These are phyloP conservation scores for Cudoniella acicularis DNA, from an alignment of 495 filamentous ascomycete species.

Conservation along the genomic window DNA sequence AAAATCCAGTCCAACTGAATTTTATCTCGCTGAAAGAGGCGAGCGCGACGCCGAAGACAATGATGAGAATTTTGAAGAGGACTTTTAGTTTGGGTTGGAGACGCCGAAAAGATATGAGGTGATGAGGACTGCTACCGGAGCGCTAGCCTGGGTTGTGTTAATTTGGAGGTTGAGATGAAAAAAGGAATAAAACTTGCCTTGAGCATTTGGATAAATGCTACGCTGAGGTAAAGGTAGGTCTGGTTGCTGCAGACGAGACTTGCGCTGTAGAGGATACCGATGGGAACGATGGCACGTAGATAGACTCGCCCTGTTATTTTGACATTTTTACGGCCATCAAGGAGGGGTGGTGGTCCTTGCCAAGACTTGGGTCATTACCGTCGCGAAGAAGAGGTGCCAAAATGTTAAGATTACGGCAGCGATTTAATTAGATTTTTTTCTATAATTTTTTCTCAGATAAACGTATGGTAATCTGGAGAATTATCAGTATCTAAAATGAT, in stretches of 20 bases:
- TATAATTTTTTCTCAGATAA: slow-evolving; percentile 13
- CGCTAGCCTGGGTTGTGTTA: slow-evolving; percentile 46
- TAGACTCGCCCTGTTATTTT: slow-evolving; percentile 68
- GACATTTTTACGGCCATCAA: slow-evolving; percentile 64
- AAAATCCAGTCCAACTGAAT: slow-evolving; percentile 64
- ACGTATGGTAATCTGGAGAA: slow-evolving; percentile 16
- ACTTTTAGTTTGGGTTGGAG: slow-evolving; percentile 52
- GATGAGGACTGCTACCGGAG: slow-evolving; percentile 65
- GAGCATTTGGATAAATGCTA: slow-evolving; percentile 81
- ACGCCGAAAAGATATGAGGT: slow-evolving; percentile 62
- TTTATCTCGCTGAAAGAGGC: slow-evolving; percentile 74
- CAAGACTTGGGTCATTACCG: slow-evolving; percentile 67
- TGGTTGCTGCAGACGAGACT: slow-evolving; percentile 71
- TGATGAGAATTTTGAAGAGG: slow-evolving; percentile 66
- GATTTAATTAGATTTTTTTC: neutral
- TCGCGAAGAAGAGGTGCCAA: slow-evolving; percentile 75
- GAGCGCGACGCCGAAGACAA: slow-evolving; percentile 69
- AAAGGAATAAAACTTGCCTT: slow-evolving; percentile 51
- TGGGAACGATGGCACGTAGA: slow-evolving; percentile 68
- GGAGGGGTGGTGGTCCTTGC: slow-evolving; percentile 61
- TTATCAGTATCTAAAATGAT: neutral
- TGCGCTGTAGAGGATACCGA: slow-evolving; percentile 68
- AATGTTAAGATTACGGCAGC: slow-evolving; percentile 57
- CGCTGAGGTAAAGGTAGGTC: slow-evolving; percentile 70
- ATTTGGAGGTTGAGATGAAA: neutral